Evolutionary conservation across 371 early-diverging fungal species (phyloP), one percentile per base, ranked within the genome.

Genomic region (Mortierella sp.): DNA sequence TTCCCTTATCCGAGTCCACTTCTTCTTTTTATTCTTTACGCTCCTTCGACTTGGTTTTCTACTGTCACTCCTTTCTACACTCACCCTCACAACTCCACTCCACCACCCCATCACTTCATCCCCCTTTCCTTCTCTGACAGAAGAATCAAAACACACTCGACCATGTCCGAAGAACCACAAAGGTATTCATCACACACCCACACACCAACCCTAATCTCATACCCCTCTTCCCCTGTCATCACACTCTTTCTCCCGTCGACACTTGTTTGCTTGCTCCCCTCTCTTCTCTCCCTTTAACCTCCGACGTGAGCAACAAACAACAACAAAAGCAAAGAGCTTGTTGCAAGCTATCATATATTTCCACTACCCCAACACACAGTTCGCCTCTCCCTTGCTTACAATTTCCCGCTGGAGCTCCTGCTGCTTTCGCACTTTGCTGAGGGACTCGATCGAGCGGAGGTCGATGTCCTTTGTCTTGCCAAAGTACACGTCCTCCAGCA

Each of bases 101-200:
- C 34, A 11, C 34, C 37, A 16, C 43, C 5, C 26, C 63, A 19
- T 52, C 47, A 24, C 29, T 39, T 40, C 34, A 40, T 26, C 41
- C 43, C 65, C 64, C 40, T 64, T 39, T 8, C 39, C 39, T 26
- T 14, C 43, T 24, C 29, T 40, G 39, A 43, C 65, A 41, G 26
- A 41, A 64, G 45, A 26, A n/a, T 40, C 26, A 31, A 4, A 16
- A 43, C 13, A 19, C 37, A 58, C 63, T 53, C 66, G 34, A 48
- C 67, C 58, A 74, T 74, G 74, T 74, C 74, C 34, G 68, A 74
- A 63, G 63, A 74, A 61, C 74, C 45, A 24, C 74, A 68, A 68
- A 74, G 75, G 75, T 74, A 74, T 22, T 41, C 64, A 48, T 48
- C 48, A 6, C n/a, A 22, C 48, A 2, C 48, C 19, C 48, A n/a